Percentiles rank a stretch among this genome's conserved stretches.
Conservation (phyloP, 1,284 basidiomycete species). For the Rhodotorula sp. region DNA sequence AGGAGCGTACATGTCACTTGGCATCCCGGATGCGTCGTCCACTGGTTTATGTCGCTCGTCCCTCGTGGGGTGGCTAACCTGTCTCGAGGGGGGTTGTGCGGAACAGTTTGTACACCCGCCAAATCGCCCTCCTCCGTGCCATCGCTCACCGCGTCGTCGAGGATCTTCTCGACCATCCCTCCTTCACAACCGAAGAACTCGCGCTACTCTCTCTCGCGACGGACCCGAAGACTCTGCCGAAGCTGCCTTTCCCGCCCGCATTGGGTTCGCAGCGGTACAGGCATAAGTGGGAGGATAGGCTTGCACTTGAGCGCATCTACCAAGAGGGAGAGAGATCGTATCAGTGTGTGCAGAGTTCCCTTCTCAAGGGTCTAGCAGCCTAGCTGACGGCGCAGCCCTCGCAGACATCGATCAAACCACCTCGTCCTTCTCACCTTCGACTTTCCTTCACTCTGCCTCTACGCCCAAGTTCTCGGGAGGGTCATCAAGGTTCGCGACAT, state of each 20-base stretch:
- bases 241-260: not conserved
- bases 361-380: not conserved
- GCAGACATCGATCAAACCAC: not conserved
- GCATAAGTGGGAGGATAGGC: not conserved
- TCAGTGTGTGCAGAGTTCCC: not conserved
- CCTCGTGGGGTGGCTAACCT: no score
- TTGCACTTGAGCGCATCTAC: not conserved
- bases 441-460: not conserved
- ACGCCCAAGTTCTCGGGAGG: not conserved
- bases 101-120: no score
- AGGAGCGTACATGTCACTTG: no score
- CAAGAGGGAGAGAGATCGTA: not conserved
- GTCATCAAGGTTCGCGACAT: not conserved
- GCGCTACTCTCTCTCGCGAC: not conserved
- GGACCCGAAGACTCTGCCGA: not conserved
- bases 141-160: no score
- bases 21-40: no score
- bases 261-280: no score
- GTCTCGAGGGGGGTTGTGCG: no score
- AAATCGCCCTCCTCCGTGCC: no score
- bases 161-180: no score
- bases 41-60: no score
- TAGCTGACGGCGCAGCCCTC: no score
- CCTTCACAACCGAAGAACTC: no score
- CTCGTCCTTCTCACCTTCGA: not conserved